phyloP scores from a whole-genome alignment of 805 yeast species.

The Cyberlindnera galapagoensis region DNA sequence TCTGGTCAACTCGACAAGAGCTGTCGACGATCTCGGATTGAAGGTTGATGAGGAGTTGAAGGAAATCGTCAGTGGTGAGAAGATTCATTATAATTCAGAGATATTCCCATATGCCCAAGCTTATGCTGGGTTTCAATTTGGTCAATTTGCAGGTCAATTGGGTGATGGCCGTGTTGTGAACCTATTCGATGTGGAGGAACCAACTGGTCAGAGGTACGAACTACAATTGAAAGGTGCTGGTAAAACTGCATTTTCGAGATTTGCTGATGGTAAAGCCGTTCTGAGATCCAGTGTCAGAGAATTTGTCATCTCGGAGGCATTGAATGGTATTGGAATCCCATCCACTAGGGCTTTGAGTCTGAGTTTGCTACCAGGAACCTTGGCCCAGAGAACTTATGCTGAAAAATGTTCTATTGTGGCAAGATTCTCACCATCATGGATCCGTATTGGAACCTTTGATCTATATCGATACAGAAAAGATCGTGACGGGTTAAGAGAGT shows the following conservation, averaged over 20 bases:
- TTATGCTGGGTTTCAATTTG: conserved; percentile 96
- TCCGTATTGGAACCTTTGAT: conserved; percentile 86
- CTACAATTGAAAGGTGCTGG: conserved; percentile 92
- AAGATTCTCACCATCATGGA: conserved; percentile 81
- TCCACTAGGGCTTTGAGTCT: conserved; percentile 78
- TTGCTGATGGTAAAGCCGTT: conserved; percentile 96
- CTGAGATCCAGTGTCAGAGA: conserved; percentile 84
- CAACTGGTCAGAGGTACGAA: conserved; percentile 37
- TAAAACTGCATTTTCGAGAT: conserved; percentile 82
- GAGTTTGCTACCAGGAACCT: conserved; percentile 64
- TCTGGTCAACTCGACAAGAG: conserved; percentile 51
- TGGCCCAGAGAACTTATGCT: conserved; percentile 62
- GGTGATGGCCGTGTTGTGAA: conserved; percentile 94
- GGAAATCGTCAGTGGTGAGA: conserved; percentile 56
- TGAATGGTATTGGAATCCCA: conserved; percentile 78
- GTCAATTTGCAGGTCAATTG: conserved; percentile 92
- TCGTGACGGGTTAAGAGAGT: conserved; percentile 47
- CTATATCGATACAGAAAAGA: conserved; percentile 70
- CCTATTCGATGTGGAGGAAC: conserved; percentile 61
- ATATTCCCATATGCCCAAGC: conserved; percentile 84
- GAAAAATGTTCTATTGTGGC: conserved; percentile 84
- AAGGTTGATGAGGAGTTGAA: conserved; percentile 40
- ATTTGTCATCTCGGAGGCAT: conserved; percentile 75
- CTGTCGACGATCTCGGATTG: conserved; percentile 58
- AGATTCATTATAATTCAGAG: conserved; percentile 31